These are phyloP conservation scores for Nyctanthes arbortristis DNA, from an alignment of 257 asterid genomes.

Conservation along the genomic window DNA sequence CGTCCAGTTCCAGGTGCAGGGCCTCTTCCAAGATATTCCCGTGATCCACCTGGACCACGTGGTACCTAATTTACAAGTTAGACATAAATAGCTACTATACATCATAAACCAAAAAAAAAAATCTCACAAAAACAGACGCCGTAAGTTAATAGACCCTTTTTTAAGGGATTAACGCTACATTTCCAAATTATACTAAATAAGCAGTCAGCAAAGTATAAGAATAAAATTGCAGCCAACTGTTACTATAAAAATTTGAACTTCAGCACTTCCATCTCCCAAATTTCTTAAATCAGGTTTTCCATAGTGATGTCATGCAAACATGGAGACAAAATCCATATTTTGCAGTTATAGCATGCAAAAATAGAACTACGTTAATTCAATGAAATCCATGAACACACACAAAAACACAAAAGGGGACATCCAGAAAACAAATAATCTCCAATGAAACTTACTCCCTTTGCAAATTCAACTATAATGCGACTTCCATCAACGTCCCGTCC, in stretches of 20 bases:
- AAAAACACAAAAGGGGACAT: not conserved
- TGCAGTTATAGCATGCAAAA: not conserved
- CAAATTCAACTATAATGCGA: conserved; percentile 56
- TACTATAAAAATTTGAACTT: not conserved
- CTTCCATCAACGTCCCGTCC: conserved; percentile 69
- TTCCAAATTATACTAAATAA: not conserved
- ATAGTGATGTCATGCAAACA: not conserved
- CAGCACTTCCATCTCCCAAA: not conserved
- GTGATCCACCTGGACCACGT: conserved; percentile 69
- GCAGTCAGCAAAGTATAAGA: not conserved
- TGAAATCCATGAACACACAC: not conserved
- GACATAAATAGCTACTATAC: not conserved
- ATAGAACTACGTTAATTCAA: not conserved
- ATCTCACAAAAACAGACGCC: not conserved
- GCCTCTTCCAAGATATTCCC: conserved; percentile 53
- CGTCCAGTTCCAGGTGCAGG: conserved; percentile 70
- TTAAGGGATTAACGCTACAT: not conserved
- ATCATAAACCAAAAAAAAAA: conserved; percentile 3
- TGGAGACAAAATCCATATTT: not conserved
- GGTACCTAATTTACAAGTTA: conserved; percentile 40
- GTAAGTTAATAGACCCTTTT: too few relatives aligned
- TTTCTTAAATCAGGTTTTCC: not conserved
- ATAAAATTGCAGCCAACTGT: not conserved
- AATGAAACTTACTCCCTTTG: conserved; percentile 49
- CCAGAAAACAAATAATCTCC: not conserved